Evolutionary conservation across 768 basidiomycete genomes (phyloP), one percentile per base, ranked within the genome.

Genomic region (Suillus sp.): DNA sequence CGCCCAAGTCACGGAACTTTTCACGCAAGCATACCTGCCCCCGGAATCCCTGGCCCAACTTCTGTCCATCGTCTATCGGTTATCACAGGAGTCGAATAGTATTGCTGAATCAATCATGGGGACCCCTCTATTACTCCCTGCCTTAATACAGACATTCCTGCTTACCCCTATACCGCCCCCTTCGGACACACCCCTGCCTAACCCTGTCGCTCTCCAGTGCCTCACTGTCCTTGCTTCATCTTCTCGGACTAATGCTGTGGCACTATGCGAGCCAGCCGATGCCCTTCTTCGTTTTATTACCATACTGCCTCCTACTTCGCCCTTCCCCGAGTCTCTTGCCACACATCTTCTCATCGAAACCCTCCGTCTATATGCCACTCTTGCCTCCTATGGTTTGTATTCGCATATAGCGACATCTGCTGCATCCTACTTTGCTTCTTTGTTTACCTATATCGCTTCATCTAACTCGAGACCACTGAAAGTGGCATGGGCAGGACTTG

Each of bases 371-470:
- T 95, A 92, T 74, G 70, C 79, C 0, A 70, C 77, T 2, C 80
- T 97, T 10, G 93, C 86, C 0, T 79, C 83, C 2, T 99, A 96
- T 66, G 96, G 96, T 1, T 72, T 96, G 1, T 89, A 89, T 67
- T 76, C 92, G 0, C 84, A 87, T 61, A 80, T 90, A 42, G 87
- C 90, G 14, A 71, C 86, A 9, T 86, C 84, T 4, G 89, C 90
- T 0, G 69, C 78, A 32, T 81, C 83, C 42, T 80, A 85, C n/a
- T 80, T 93, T 55, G 69, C 79, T 14, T 73, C 77, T 2, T 77
- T 95, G 1, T 79, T 80, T 9, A 72, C 72, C 55, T 86, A 84
- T 62, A 70, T 85, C 10, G 64, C 78, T 22, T 81, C 82, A 6
- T 68, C 75, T 32, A 54, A n/a, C 9, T 63, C 37, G 10, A 58